Evolutionary conservation across 176 grass and related monocot species (phyloP).

Genomic region (Tuctoria greenei): DNA sequence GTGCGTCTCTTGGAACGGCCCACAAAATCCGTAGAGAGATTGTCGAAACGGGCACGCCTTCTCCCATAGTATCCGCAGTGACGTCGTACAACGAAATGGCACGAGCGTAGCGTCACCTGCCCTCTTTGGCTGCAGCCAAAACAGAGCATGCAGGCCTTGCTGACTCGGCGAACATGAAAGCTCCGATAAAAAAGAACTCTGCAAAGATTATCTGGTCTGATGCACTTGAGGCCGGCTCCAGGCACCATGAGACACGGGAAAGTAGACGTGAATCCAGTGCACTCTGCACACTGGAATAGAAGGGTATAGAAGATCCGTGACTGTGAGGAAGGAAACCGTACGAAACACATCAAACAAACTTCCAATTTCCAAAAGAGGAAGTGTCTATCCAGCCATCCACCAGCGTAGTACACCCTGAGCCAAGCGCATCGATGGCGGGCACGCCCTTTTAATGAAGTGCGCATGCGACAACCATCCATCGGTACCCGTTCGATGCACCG

Average conservation of each 20-base stretch:
- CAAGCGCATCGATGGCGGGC: conserved; percentile 20
- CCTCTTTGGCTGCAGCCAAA: background rate
- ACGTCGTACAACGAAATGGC: background rate
- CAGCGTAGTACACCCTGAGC: background rate
- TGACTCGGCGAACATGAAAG: background rate
- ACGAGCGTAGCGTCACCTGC: background rate
- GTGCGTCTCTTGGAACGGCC: background rate
- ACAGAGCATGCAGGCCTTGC: background rate
- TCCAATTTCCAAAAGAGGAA: conserved; percentile 33
- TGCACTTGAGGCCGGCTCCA: background rate
- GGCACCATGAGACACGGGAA: background rate
- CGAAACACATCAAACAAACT: background rate
- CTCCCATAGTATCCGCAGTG: background rate
- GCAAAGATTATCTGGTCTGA: background rate
- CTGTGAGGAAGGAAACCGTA: background rate
- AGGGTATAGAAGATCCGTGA: conserved; percentile 9
- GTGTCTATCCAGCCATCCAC: conserved; percentile 21
- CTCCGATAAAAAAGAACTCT: background rate
- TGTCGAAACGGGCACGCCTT: background rate
- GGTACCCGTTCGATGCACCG: background rate
- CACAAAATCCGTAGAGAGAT: background rate
- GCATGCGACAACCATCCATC: conserved; percentile 33
- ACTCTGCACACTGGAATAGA: background rate
- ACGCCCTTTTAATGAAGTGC: conserved; percentile 9
- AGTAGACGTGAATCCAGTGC: background rate